A percentile compares a stretch with the other conserved stretches of the same genome.
Conservation (phyloP, 2,329 filamentous ascomycete species). For the Balansia obtecta region DNA sequence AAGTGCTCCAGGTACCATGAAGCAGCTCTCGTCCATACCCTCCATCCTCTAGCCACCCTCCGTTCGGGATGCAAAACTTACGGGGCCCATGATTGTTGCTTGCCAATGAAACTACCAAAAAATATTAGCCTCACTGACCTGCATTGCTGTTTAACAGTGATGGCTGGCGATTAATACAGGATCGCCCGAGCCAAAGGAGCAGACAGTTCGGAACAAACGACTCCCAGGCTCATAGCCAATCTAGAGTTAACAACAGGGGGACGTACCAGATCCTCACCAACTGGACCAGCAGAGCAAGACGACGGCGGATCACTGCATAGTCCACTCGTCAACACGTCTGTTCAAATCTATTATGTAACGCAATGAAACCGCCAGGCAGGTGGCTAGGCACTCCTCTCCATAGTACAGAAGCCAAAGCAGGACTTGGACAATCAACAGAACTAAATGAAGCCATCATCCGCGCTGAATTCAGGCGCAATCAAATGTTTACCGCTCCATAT, state of each 20-base stretch:
- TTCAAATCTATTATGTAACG: not conserved
- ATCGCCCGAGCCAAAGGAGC: not conserved
- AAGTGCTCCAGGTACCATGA: not conserved
- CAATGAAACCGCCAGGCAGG: not conserved
- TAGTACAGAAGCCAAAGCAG: too few relatives aligned
- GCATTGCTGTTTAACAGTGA: not conserved
- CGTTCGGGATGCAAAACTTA: slow-evolving; percentile 37
- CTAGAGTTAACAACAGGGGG: not conserved
- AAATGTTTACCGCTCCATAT: slow-evolving; percentile 4
- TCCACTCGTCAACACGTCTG: slow-evolving; percentile 11
- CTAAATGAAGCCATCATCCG: not conserved
- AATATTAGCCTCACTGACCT: slow-evolving; percentile 12
- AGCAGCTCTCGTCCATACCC: not conserved
- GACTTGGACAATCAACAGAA: too few relatives aligned
- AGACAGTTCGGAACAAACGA: not conserved
- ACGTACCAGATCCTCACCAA: slow-evolving; percentile 95
- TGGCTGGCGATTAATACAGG: too few relatives aligned
- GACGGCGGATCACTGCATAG: slow-evolving; percentile 80
- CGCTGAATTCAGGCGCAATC: slow-evolving; percentile 8
- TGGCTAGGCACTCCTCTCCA: not conserved
- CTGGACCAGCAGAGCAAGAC: slow-evolving; percentile 93
- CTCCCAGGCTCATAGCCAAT: not conserved
- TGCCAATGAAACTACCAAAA: slow-evolving; percentile 89
- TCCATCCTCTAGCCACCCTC: not conserved
- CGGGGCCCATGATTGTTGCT: slow-evolving; percentile 99